Evolutionary conservation across 2,329 filamentous ascomycete genomes (phyloP).

Genomic region (Xylaria sp.): DNA sequence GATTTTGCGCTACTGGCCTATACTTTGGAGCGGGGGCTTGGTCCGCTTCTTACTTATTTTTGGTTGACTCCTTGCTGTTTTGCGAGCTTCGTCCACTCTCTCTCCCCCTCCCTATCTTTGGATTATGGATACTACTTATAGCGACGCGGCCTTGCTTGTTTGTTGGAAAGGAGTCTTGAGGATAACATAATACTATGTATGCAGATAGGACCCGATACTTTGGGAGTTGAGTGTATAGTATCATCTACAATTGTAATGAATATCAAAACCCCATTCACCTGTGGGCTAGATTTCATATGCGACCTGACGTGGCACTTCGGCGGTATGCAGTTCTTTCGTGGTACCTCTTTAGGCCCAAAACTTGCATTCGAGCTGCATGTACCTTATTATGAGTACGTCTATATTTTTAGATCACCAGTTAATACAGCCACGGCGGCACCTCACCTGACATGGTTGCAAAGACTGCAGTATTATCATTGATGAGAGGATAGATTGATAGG

Average conservation of each 20-base stretch:
- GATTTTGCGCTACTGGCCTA: too few relatives aligned
- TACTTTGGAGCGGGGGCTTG: too few relatives aligned
- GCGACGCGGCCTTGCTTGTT: conserved; percentile 4
- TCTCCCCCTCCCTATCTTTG: not conserved
- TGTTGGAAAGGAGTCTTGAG: not conserved
- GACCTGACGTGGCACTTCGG: too few relatives aligned
- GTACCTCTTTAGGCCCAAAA: not conserved
- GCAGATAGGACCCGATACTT: not conserved
- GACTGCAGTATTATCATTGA: not conserved
- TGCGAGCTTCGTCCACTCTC: not conserved
- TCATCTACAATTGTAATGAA: not conserved
- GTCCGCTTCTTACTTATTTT: not conserved
- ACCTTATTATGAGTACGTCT: not conserved
- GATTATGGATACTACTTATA: conserved; percentile 6
- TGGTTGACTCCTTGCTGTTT: not conserved
- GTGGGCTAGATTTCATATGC: not conserved
- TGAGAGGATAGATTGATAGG: not conserved
- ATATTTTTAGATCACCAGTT: not conserved
- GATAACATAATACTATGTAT: not conserved
- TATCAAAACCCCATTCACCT: too few relatives aligned
- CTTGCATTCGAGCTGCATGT: not conserved
- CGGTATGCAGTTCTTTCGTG: not conserved
- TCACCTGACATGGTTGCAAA: not conserved
- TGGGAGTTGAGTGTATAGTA: not conserved
- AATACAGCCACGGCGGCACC: not conserved